Percentiles rank a stretch among this genome's conserved stretches.
These are phyloP conservation scores for Candida methanosorbosa DNA, from an alignment of 805 yeast species.

Conservation along the genomic window DNA sequence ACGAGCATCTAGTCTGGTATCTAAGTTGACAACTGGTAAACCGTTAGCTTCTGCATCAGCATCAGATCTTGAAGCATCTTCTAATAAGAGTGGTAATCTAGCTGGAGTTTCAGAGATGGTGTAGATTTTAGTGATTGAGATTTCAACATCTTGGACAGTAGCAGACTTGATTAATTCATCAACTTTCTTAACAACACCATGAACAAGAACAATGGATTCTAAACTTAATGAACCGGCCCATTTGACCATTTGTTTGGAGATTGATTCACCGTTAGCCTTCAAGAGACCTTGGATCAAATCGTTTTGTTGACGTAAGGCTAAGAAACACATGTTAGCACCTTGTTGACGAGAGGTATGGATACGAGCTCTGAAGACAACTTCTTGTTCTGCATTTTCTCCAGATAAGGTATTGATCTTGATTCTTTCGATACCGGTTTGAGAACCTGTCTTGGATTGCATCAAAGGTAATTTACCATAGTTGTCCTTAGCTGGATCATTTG, in stretches of 20 bases:
- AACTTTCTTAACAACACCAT: conserved; percentile 76
- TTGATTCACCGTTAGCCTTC: conserved; percentile 57
- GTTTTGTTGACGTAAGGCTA: conserved; percentile 87
- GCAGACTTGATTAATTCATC: conserved; percentile 85
- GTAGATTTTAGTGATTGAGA: conserved; percentile 63
- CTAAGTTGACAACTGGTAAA: conserved; percentile 90
- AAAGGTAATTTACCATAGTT: conserved; percentile 88
- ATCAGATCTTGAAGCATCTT: conserved; percentile 94
- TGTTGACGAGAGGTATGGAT: conserved; percentile 90
- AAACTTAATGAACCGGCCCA: conserved; percentile 83
- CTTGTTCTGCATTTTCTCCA: conserved; percentile 61
- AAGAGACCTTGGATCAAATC: conserved; percentile 77
- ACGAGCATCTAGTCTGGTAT: conserved; percentile 90
- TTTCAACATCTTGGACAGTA: conserved; percentile 85
- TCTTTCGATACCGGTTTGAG: conserved; percentile 61
- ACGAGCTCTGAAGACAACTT: conserved; percentile 86
- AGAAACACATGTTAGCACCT: conserved; percentile 89
- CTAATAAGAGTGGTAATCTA: conserved; percentile 87
- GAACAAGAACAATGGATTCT: conserved; percentile 87
- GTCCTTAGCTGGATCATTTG: conserved; percentile 78
- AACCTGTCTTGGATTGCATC: conserved; percentile 50
- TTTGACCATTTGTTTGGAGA: conserved; percentile 94
- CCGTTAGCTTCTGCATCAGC: conserved; percentile 89
- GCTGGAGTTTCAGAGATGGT: conserved; percentile 84
- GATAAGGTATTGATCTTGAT: conserved; percentile 46